Percentiles rank a stretch among this genome's conserved stretches.
Conservation (phyloP, 495 filamentous ascomycete species). For the Tuber borchii region DNA sequence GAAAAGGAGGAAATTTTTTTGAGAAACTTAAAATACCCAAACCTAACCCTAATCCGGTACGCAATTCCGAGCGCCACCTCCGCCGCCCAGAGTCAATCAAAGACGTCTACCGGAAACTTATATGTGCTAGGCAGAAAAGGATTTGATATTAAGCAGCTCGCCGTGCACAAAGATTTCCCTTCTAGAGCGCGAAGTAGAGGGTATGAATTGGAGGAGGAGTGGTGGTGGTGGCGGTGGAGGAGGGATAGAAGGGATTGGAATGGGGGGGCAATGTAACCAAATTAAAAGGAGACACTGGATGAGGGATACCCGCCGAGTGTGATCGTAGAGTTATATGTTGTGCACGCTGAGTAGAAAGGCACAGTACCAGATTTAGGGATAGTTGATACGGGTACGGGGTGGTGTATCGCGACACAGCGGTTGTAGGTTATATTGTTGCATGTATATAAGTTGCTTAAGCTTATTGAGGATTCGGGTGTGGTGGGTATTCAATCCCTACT, state of each 20-base stretch:
- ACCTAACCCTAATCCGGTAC: not conserved
- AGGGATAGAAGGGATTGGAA: not conserved
- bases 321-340: not conserved
- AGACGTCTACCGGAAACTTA: not conserved
- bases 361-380: not conserved
- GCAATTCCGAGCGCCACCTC: not conserved
- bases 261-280: not conserved
- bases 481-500: not conserved
- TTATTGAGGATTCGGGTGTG: not conserved
- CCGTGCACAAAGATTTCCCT: not conserved
- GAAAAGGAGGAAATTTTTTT: not conserved
- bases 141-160: not conserved
- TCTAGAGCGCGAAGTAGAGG: not conserved
- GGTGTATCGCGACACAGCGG: not conserved
- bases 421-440: not conserved
- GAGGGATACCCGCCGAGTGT: not conserved
- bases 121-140: not conserved
- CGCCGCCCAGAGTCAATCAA: not conserved
- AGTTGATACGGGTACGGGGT: not conserved
- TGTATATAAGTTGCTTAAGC: not conserved
- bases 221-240: not conserved
- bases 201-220: not conserved
- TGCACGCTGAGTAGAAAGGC: no score
- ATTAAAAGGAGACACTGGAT: not conserved
- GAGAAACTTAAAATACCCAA: not conserved